Evolutionary conservation across 371 early-diverging fungal species (phyloP), one percentile per base, ranked within the genome.

Genomic region (Blakeslea trispora): DNA sequence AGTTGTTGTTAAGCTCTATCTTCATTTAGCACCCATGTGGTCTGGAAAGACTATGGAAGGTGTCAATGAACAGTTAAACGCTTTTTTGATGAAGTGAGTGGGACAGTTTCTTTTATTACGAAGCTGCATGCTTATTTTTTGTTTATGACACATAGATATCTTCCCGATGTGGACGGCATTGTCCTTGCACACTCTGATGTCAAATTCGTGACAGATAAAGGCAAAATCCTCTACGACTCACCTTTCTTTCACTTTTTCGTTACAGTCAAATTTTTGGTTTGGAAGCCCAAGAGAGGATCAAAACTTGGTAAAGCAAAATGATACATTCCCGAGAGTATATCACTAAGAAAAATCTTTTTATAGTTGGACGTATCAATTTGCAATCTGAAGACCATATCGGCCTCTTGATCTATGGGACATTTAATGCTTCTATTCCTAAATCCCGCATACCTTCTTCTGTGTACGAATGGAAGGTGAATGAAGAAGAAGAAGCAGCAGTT

Each of bases 331-430:
- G n/a, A n/a, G n/a, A n/a, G 17, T 35, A 23, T 18, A 22, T 15
- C 1, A 17, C 14, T 5, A 18, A 9, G 18, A 15, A 42, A 42
- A 51, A 41, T 45, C 40, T 50, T 39, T 28, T 35, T 53, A 39
- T 67, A 88, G 91, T 81, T 32, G 97, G 96, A 45, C 82, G 86
- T 6, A 92, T 97, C 65, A 96, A 92, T 74, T 83, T 94, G 45
- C 94, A 95, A 56, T 94, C 95, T 50, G 83, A 91, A n/a, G 94
- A 94, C 71, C 97, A 97, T 62, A 91, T 97, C 63, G 96, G 96
- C 69, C 75, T 95, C 24, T 81, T 97, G 59, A 82, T 96, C 50
- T 91, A 90, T 70, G 92, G 93, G 40, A 91, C 94, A 10, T 95
- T 97, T 79, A 97, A 97, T 62, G 96, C 95, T 13, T 93, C 95